Percentiles rank a stretch among this genome's conserved stretches.
Evolutionary conservation across 2,329 filamentous ascomycete genomes (phyloP).

Genomic region (Ilyonectria destructans): DNA sequence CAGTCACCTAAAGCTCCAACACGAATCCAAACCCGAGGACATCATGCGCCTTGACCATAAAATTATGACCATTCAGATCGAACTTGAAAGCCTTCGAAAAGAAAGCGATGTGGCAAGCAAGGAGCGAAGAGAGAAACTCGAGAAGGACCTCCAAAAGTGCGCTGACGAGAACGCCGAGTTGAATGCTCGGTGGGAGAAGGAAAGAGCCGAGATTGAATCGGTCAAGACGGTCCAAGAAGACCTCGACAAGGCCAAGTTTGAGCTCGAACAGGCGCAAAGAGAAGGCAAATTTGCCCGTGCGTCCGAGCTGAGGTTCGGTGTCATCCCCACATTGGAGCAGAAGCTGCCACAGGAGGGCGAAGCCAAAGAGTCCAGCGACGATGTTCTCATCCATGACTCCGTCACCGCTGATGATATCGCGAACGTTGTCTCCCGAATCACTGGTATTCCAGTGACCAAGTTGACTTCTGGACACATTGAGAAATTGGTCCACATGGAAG

Average conservation of each 20-base stretch:
- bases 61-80: constrained; percentile 98
- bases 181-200: constrained; percentile 91
- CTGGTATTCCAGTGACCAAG: constrained; percentile 93
- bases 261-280: constrained; percentile 90
- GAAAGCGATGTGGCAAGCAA: constrained; percentile 92
- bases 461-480: constrained; percentile 95
- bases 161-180: constrained; percentile 84
- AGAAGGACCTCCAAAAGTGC: constrained; percentile 81
- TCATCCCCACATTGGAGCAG: constrained; percentile 85
- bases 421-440: constrained; percentile 89
- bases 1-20: constrained; percentile 89
- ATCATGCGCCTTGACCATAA: constrained; percentile 94
- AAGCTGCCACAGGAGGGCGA: constrained; percentile 85
- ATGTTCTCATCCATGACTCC: constrained; percentile 88
- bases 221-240: constrained; percentile 91
- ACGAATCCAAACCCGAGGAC: constrained; percentile 96
- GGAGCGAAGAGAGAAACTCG: constrained; percentile 89
- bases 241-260: constrained; percentile 87
- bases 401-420: constrained; percentile 98
- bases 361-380: constrained; percentile 54
- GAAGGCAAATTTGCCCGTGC: constrained; percentile 91
- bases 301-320: constrained; percentile 91
- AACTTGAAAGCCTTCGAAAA: constrained; percentile 93
- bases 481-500: constrained; percentile 96
- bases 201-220: constrained; percentile 86